phyloP scores from a whole-genome alignment of 2,329 filamentous ascomycete genomes.

The Metarhizium rileyi region DNA sequence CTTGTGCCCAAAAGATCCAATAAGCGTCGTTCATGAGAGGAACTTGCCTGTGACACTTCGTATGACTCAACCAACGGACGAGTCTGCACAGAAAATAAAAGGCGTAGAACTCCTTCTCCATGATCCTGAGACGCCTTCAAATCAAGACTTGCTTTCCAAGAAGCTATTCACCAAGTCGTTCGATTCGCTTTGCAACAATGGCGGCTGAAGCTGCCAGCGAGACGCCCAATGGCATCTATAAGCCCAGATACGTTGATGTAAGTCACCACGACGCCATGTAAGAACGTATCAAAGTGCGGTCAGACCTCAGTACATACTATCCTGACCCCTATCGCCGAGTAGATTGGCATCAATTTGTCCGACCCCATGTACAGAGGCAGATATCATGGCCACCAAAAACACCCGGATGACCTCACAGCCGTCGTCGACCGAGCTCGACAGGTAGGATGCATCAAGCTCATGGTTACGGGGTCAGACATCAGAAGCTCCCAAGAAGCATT shows the following conservation, averaged over 20 bases:
- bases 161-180: constrained; percentile 1
- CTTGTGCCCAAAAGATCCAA: not conserved
- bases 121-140: constrained; percentile 2
- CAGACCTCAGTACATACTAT: constrained; percentile 4
- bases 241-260: constrained; percentile 54
- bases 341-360: constrained; percentile 92
- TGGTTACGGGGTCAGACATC: constrained; percentile 87
- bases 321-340: constrained; percentile 8
- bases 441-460: constrained; percentile 78
- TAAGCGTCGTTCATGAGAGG: not conserved
- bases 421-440: constrained; percentile 71
- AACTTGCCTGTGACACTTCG: not conserved
- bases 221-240: constrained; percentile 14
- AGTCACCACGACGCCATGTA: constrained; percentile 12
- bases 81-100: not conserved
- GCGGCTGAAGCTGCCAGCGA: constrained; percentile 14
- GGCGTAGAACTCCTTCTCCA: not conserved
- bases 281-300: not conserved
- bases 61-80: not conserved
- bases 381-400: constrained; percentile 70
- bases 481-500: constrained; percentile 67
- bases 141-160: not conserved
- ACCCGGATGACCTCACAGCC: constrained; percentile 62
- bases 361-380: constrained; percentile 81
- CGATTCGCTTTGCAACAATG: constrained; percentile 15